Evolutionary conservation across 1,139 yeast genomes (phyloP), one percentile per base, ranked within the genome.

Genomic region (Debaryomycetaceae sp.): DNA sequence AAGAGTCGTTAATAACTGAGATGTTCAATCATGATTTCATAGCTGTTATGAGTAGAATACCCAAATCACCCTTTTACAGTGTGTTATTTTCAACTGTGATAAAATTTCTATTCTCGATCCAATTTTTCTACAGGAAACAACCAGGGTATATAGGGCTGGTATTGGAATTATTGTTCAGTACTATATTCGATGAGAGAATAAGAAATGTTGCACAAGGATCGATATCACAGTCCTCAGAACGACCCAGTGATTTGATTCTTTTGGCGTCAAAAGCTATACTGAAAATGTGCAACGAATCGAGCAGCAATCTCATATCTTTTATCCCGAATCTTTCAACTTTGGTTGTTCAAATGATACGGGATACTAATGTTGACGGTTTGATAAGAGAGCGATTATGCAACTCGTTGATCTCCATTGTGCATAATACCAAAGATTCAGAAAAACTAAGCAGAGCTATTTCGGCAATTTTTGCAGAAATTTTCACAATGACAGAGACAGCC

Each of bases 331-430:
- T 84, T 45, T 79, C 79, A 44, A 53, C 58, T 3, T 66, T 83
- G 6, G 63, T 83, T 14, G 53, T 63, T n/a, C 75, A 75, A 39
- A 73, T 83, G 75, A 55, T 83, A 30, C 61, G 63, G n/a, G 71
- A 73, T 39, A 50, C 63, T 0, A 51, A 56, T 1, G 64, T 75
- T 5, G 81, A 80, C 37, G 58, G 71, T 32, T 63, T 79, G 37
- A 76, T 83, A 1, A 65, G 88, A 44, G 82, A 81, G 50, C 65
- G 86, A 44, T 67, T 85, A 59, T 70, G 78, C 31, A 74, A 78
- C 48, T 73, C 89, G 0, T 75, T 79, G 49, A 72, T 83, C 11
- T 81, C 83, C 16, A 78, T 84, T 35, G 70, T 81, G 19, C 82
- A 79, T 49, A 70, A 79, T 11, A 55, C 78, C 16, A 65, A 67